Base-by-base conservation (phyloP, 805 yeast genomes). In the Schwanniomyces vanrijiae region DNA sequence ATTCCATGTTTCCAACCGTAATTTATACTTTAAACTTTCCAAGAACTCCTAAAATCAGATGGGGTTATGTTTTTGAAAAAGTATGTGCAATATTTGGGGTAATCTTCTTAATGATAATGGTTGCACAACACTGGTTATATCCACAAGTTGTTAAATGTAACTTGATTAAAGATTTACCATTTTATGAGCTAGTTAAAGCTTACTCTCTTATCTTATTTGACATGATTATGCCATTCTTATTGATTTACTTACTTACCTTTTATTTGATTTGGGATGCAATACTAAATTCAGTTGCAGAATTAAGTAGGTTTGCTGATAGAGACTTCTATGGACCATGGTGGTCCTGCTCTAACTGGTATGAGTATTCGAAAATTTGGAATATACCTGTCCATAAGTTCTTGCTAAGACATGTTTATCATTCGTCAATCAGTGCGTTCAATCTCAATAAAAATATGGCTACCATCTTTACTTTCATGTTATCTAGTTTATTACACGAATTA, bases 291-390 rank as follows among this genome's bases (percentile, higher is more conserved):
- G 79, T 95, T 56, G 98, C 96, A 0, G 99, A 94, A 63, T 71
- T 92, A 33, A 84, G 96, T 13, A 61, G 77, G 44, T 95, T 84
- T 68, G 97, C 89, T 4, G 97, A 94, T 63, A 80, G 99, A 43
- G 87, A 87, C 54, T 94, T 94, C 65, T 94, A 95, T 61, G 92
- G 96, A 3, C 88, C 90, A 38, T 95, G 99, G 99, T 94, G 99
- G 99, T 89, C 91, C 56, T 88, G 95, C 51, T 82, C 86, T 16
- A 86, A 89, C 37, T 94, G 97, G 97, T 88, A 88, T 47, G 91
- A 91, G 61, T 94, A 88, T 64, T 86, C 97, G 9, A 76, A 97
- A 53, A 83, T 87, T 51, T 95, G 99, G 99, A 94, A 94, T 63
- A 79, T 81, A 8, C 97, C 98, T 0, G 98, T 94, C 19, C 97